Evolutionary conservation across 805 yeast species (phyloP), one percentile per base, ranked within the genome.

Genomic region (Starmerella potacharoeniae): DNA sequence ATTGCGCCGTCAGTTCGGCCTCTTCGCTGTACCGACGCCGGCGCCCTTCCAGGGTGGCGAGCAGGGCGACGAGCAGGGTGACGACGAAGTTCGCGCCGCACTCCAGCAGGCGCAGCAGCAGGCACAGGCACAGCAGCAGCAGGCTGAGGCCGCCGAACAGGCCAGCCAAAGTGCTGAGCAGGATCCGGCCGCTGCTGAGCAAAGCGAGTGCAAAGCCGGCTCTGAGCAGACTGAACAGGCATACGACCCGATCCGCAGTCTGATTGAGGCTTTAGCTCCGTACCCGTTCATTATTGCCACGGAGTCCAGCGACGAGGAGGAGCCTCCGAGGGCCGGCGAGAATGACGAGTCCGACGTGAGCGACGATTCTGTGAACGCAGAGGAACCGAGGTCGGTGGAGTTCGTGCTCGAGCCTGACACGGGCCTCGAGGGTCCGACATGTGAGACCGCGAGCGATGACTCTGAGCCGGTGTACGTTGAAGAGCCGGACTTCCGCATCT

Each of bases 381-480:
- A 40, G 7, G 43, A 40, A 30, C 22, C 13, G 16, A 2, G 43
- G 2, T 5, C 49, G 14, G 49, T 34, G 4, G 42, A 44, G 35
- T 17, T 28, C 2, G 16, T 16, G 5, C 6, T 28, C 13, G 50
- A 28, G 14, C 51, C 51, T 6, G 51, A 48, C 17, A 22, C 13
- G 16, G 40, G n/a, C 6, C 31, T n/a, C 6, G 57, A 45, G 10
- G 60, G 58, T 5, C 56, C 60, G 4, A 51, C 51, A 1, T 57
- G 60, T 42, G 60, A 57, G 45, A 57, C 60, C 6, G 60, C 55
- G 7, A 57, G 56, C 41, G 60, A 57, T 16, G 53, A 36, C 22
- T 44, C 51, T 6, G 53, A 51, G 35, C 56, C 55, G 28, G 42
- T 39, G 2, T 52, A 43, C n/a, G 43, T 37, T 11, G 54, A 36